A percentile compares a stretch with the other conserved stretches of the same genome.
These are phyloP conservation scores for Ophiostoma sp. DNA, from an alignment of 2,329 filamentous ascomycete species.

Conservation along the genomic window DNA sequence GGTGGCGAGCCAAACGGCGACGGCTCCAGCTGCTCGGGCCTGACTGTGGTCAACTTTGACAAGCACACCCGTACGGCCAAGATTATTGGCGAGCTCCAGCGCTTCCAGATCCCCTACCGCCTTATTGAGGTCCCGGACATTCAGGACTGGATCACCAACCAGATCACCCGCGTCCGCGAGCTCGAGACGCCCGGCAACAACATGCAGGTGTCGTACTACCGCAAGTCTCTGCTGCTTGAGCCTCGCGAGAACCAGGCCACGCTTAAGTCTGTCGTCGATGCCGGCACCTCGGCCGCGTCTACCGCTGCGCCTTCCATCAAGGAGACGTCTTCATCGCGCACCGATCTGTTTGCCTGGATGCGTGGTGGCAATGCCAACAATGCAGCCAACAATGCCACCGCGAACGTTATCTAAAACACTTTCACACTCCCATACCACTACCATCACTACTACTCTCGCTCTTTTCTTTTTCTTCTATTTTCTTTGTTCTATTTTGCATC, in stretches of 20 bases:
- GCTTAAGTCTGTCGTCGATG: slow-evolving; percentile 36
- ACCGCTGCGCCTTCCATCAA: slow-evolving; percentile 15
- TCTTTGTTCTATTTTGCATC: slow-evolving; percentile 12
- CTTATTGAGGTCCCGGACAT: slow-evolving; percentile 81
- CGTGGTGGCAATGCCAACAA: slow-evolving; percentile 24
- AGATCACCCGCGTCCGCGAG: slow-evolving; percentile 74
- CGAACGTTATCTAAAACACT: not conserved
- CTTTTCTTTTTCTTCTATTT: not conserved
- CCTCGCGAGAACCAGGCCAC: slow-evolving; percentile 58
- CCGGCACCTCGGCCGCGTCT: slow-evolving; percentile 8
- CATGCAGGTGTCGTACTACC: slow-evolving; percentile 67
- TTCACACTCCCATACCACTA: not conserved
- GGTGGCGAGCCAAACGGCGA: slow-evolving; percentile 41
- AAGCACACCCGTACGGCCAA: slow-evolving; percentile 93
- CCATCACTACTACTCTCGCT: not conserved
- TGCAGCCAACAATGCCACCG: not conserved
- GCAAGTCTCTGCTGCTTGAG: slow-evolving; percentile 81
- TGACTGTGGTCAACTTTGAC: slow-evolving; percentile 94
- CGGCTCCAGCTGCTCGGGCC: slow-evolving; percentile 56
- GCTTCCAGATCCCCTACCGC: slow-evolving; percentile 91
- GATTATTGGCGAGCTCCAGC: slow-evolving; percentile 92
- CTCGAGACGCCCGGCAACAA: slow-evolving; percentile 50
- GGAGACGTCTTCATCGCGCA: slow-evolving; percentile 24
- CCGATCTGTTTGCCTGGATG: slow-evolving; percentile 31
- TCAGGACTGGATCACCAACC: slow-evolving; percentile 86